Percentiles rank a stretch among this genome's conserved stretches.
Conservation (phyloP, 805 yeast species). For the Yamadazyma scolyti region DNA sequence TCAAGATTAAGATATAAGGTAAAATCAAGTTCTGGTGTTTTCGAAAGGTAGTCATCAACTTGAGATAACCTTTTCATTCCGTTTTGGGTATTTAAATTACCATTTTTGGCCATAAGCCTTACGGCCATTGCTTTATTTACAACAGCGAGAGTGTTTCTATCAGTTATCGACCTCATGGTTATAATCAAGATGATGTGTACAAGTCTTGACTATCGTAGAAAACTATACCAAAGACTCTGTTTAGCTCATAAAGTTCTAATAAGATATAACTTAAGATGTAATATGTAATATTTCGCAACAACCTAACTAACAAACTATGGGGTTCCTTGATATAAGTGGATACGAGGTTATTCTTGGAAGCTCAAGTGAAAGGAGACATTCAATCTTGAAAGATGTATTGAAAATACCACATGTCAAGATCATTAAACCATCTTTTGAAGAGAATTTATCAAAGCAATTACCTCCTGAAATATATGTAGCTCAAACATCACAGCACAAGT, state of each 20-base stretch:
- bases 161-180: slow-evolving; percentile 21
- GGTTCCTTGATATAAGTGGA: not conserved
- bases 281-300: no score
- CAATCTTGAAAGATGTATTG: slow-evolving; percentile 57
- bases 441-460: slow-evolving; percentile 59
- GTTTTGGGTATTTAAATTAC: slow-evolving; percentile 33
- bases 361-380: slow-evolving; percentile 75
- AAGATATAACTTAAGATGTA: no score
- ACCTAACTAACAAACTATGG: no score
- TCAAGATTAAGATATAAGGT: slow-evolving; percentile 17
- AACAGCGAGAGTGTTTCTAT: slow-evolving; percentile 11
- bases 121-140: slow-evolving; percentile 26
- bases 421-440: slow-evolving; percentile 69
- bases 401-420: slow-evolving; percentile 46
- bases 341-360: slow-evolving; percentile 48
- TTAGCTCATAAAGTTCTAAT: slow-evolving; percentile 21
- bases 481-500: slow-evolving; percentile 68
- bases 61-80: slow-evolving; percentile 25
- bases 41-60: slow-evolving; percentile 18
- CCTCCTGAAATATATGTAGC: slow-evolving; percentile 57
- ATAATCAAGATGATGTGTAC: slow-evolving; percentile 29
- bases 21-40: slow-evolving; percentile 21
- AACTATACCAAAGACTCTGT: slow-evolving; percentile 29
- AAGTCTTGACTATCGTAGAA: slow-evolving; percentile 40
- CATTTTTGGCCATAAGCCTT: slow-evolving; percentile 28